Base-by-base conservation (phyloP, 352 stramenopile species). In the Thalassiosira exigua region DNA sequence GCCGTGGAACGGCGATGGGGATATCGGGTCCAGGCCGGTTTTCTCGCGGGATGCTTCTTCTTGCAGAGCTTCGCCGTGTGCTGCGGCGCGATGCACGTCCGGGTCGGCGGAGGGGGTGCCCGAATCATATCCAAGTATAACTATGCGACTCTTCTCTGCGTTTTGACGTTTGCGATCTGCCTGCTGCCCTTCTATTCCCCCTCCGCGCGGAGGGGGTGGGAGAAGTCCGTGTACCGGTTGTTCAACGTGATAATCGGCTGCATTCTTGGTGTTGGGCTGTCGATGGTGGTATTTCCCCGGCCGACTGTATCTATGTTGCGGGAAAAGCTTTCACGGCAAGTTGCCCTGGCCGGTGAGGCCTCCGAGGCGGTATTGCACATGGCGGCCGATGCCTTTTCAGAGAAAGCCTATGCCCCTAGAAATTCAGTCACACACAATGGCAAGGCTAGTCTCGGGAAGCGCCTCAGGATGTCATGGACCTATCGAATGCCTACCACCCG, bases 111-210 rank as follows among this genome's bases (percentile, higher is more conserved):
- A 3, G 59, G 58, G 1, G 42, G 19, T n/a, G 42, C 21, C 5
- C 60, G 62, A 41, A 39, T 76, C 42, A 75, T 79, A 32, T 27
- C 14, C 33, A 51, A 30, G 3, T 71, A 66, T 19, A 56, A 29
- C 24, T 84, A 84, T 44, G 75, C 69, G 5, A 66, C 58, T 11
- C 51, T 84, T 22, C 30, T 84, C 17, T 69, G 58, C 52, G 12
- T 84, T 11, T 57, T 84, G 39, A 84, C 75, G 4, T 84, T 84
- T 68, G 39, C 19, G 27, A 84, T 84, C 33, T 75, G 60, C 27
- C 61, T 84, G 1, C 22, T 80, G 36, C 75, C 75, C 27, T 84
- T 84, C 65, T 70, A 61, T 46, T 29, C 14, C 21, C 39, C 68
- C 22, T 41, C 52, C 22, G 61, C 74, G 14, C 22, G 54, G 22